phyloP scores from a whole-genome alignment of 768 basidiomycete genomes.

The Rossbeevera mucosa region DNA sequence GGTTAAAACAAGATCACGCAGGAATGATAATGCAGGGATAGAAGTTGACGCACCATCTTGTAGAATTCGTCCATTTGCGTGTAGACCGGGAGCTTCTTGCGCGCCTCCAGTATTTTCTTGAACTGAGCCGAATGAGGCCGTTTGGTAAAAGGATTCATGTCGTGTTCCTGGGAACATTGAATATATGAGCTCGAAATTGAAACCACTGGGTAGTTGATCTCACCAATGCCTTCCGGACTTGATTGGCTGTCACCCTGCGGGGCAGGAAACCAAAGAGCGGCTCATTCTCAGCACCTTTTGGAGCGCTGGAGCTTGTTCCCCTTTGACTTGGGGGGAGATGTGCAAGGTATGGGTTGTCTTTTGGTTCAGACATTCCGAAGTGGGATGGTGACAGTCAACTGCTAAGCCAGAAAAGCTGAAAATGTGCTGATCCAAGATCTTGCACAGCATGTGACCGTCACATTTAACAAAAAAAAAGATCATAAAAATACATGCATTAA shows the following conservation, averaged over 20 bases:
- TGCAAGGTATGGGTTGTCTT: slow-evolving; percentile 54
- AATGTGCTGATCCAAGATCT: slow-evolving; percentile 13
- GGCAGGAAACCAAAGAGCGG: slow-evolving; percentile 75
- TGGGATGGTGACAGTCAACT: slow-evolving; percentile 2
- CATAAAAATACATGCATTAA: slow-evolving; percentile 15
- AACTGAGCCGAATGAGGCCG: slow-evolving; percentile 72
- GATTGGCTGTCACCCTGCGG: slow-evolving; percentile 57
- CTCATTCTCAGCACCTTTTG: slow-evolving; percentile 35
- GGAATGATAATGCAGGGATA: background rate
- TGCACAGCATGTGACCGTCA: slow-evolving; percentile 3
- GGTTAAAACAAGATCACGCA: background rate
- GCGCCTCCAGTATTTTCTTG: slow-evolving; percentile 75
- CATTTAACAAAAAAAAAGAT: background rate
- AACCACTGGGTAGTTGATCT: slow-evolving; percentile 18
- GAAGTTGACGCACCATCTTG: slow-evolving; percentile 61
- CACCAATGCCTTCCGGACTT: slow-evolving; percentile 71
- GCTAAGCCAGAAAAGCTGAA: background rate
- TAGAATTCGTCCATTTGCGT: slow-evolving; percentile 91
- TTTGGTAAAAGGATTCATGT: slow-evolving; percentile 87
- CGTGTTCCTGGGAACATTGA: slow-evolving; percentile 51
- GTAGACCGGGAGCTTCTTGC: slow-evolving; percentile 89
- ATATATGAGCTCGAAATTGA: background rate
- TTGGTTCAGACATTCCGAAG: slow-evolving; percentile 10
- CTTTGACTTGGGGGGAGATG: slow-evolving; percentile 36
- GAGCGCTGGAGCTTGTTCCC: slow-evolving; percentile 4